phyloP scores from a whole-genome alignment of 2,329 filamentous ascomycete species.

The Orbilia oligospora region DNA sequence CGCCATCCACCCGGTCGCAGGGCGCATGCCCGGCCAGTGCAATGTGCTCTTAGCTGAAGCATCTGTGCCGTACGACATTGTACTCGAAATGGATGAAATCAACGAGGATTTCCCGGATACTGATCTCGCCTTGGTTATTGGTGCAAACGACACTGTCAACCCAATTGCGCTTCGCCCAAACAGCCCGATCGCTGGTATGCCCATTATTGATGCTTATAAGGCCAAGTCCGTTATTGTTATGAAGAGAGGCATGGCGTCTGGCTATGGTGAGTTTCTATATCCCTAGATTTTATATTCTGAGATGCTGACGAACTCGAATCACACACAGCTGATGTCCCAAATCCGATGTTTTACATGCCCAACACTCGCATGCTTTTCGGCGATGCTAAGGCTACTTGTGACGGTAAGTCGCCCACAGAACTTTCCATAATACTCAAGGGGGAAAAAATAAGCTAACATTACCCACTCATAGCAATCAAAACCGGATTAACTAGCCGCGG shows the following conservation, averaged over 20 bases:
- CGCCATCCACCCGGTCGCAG: constrained; percentile 90
- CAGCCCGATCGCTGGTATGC: constrained; percentile 90
- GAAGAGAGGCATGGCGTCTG: constrained; percentile 91
- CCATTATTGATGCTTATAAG: constrained; percentile 92
- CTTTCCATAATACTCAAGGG: background rate
- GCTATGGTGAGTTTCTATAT: constrained; percentile 79
- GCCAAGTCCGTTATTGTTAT: constrained; percentile 93
- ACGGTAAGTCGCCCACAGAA: constrained; percentile 69
- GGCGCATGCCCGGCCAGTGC: constrained; percentile 93
- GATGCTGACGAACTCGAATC: constrained; percentile 42
- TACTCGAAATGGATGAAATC: constrained; percentile 96
- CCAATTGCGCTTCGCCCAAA: constrained; percentile 88
- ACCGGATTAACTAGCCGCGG: constrained; percentile 53
- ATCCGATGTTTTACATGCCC: constrained; percentile 94
- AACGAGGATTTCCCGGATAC: constrained; percentile 91
- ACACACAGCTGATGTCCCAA: constrained; percentile 81
- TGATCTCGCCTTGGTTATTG: constrained; percentile 88
- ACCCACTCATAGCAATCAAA: constrained; percentile 44
- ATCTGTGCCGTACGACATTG: constrained; percentile 89
- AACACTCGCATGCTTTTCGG: constrained; percentile 93
- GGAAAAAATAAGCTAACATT: background rate
- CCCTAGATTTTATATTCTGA: background rate
- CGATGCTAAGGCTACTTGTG: constrained; percentile 86
- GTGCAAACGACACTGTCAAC: constrained; percentile 93
- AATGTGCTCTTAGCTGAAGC: constrained; percentile 92